Evolutionary conservation across 2,329 filamentous ascomycete genomes (phyloP), one percentile per base, ranked within the genome.

Genomic region (Phyllachora maydis): DNA sequence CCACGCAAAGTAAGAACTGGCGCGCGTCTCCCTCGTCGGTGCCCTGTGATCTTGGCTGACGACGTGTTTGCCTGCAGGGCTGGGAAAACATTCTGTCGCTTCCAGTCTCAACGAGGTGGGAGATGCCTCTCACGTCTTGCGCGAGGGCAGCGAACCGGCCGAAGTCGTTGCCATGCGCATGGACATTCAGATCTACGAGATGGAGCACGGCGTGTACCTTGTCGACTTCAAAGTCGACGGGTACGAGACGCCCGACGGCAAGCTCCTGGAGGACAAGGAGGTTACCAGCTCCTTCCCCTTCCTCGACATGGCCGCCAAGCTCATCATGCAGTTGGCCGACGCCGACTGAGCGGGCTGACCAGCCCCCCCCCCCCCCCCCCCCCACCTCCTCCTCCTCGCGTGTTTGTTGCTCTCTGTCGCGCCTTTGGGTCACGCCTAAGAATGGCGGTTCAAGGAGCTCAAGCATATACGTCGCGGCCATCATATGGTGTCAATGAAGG

Each of bases 211-310:
- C 26, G 85, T 88, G 34, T 95, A 85, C 47, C 72, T 98, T 31
- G 88, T 98, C 23, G 88, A 98, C 46, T 98, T 98, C 59, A 95
- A 93, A 45, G 95, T 85, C 45, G 83, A 88, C 9, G 88, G 88
- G 11, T 98, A 98, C 49, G 88, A 98, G 52, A 79, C 63, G 22
- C 41, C 56, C 8, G 58, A 88, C 26, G 73, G 85, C 23, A 67
- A 73, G 33, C 54, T 74, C 23, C 54, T 82, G 23, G 81, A 88
- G 38, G 82, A 93, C 51, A 95, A 95, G 60, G 77, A 91, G 40
- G 81, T 92, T 32, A 85, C 81, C 21, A 90, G 78, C 43, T 82
- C 88, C 14, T 95, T 92, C 47, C 85, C 88, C 4, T 95, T 93
- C 52, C 59, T 95, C 40, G 85, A 95, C 50, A 75, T 93, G 47